Conservation (phyloP, 2,329 filamentous ascomycete species). For the Anisogramma anomala region DNA sequence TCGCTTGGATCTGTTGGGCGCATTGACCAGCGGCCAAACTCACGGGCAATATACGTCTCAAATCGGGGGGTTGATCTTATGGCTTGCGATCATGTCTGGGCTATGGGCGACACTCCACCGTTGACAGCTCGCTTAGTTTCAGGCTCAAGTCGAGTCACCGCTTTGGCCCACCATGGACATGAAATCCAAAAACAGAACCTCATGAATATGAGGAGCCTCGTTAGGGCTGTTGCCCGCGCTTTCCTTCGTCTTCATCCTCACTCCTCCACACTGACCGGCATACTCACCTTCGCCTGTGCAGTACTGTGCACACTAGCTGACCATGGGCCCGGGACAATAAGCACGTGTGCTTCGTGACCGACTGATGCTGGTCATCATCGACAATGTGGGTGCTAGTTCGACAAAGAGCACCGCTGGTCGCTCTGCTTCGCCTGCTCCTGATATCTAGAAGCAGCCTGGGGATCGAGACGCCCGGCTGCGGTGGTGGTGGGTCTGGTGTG, state of each 20-base stretch:
- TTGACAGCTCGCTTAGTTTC: constrained; percentile 9
- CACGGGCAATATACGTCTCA: background rate
- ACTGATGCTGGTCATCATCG: constrained; percentile 13
- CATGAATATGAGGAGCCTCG: too few relatives aligned
- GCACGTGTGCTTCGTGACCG: background rate
- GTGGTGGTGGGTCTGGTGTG: background rate
- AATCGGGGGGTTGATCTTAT: background rate
- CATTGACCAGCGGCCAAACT: background rate
- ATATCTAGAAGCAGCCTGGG: constrained; percentile 19
- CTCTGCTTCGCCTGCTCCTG: constrained; percentile 19
- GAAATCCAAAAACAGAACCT: too few relatives aligned
- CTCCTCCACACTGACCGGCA: background rate
- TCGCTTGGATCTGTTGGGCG: background rate
- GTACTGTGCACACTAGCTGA: background rate
- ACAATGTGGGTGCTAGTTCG: constrained; percentile 14
- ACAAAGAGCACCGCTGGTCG: constrained; percentile 15
- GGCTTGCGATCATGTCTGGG: background rate
- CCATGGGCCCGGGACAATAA: background rate
- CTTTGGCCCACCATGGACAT: too few relatives aligned
- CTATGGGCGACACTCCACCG: too few relatives aligned
- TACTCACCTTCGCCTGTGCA: too few relatives aligned
- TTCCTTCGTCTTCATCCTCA: too few relatives aligned
- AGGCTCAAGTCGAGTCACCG: background rate
- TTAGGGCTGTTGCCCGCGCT: too few relatives aligned
- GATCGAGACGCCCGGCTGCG: constrained; percentile 4